Evolutionary conservation across 1,284 basidiomycete species (phyloP).

Genomic region (Polyporus tsugae): DNA sequence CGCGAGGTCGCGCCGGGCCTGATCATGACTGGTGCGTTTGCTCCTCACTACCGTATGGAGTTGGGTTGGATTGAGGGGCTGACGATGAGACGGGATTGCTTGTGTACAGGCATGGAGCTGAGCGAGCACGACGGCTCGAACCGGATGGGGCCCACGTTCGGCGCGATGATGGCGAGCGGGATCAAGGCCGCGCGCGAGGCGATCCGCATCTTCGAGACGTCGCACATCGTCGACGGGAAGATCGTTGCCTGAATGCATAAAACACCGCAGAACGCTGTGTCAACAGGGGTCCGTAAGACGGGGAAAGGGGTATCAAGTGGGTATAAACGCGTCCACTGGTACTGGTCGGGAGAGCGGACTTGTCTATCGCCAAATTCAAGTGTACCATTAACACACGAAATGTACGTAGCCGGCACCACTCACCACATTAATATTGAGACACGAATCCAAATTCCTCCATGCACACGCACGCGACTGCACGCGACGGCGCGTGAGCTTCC

Average conservation of each 20-base stretch:
- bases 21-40: constrained; percentile 70
- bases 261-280: no score
- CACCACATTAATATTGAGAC: constrained; percentile 6
- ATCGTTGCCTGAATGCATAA: constrained; percentile 55
- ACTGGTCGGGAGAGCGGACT: background rate
- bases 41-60: background rate
- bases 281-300: background rate
- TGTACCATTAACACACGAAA: background rate
- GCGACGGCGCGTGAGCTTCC: background rate
- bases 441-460: background rate
- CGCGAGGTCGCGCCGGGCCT: constrained; percentile 84
- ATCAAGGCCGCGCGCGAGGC: constrained; percentile 83
- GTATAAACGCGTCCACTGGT: background rate
- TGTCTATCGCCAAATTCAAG: background rate
- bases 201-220: constrained; percentile 66
- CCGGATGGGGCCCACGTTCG: constrained; percentile 81
- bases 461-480: background rate
- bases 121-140: constrained; percentile 86
- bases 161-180: constrained; percentile 84
- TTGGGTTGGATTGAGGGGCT: background rate
- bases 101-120: constrained; percentile 77
- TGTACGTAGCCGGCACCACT: constrained; percentile 16
- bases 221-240: constrained; percentile 71
- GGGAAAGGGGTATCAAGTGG: background rate
- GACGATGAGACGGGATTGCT: background rate